These are phyloP conservation scores for Aurantiochytrium sp. DNA, from an alignment of 108 stramenopile species.

Conservation along the genomic window DNA sequence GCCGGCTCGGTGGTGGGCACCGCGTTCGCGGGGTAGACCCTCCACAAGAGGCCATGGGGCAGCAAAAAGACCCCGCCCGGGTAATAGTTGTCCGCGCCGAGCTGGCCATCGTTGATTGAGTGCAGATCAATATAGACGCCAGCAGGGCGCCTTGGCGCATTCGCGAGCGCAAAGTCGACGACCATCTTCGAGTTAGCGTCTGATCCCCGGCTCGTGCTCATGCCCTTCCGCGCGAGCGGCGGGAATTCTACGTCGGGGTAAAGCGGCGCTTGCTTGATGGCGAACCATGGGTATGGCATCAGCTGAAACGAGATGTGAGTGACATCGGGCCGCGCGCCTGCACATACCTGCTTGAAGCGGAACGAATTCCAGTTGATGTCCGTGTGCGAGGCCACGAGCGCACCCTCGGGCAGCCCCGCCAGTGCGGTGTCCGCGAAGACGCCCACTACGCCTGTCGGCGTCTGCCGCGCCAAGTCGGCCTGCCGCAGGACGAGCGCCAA, in stretches of 20 bases:
- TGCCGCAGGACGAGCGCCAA: not conserved
- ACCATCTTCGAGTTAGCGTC: not conserved
- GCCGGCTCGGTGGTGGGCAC: not conserved
- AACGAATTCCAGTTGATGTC: slow-evolving; percentile 52
- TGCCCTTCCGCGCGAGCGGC: not conserved
- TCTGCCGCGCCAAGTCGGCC: not conserved
- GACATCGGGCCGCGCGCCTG: slow-evolving; percentile 38
- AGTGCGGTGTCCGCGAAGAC: slow-evolving; percentile 29
- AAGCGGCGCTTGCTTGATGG: not conserved
- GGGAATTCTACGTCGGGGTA: not conserved
- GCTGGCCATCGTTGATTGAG: not conserved
- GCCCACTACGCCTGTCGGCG: not conserved
- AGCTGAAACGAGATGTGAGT: slow-evolving; percentile 49
- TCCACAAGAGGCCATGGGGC: not conserved
- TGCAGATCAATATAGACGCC: not conserved
- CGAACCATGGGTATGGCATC: slow-evolving; percentile 57
- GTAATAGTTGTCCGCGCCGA: not conserved
- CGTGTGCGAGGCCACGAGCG: slow-evolving; percentile 45
- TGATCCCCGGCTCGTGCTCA: not conserved
- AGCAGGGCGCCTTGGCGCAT: not conserved
- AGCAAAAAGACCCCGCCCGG: not conserved
- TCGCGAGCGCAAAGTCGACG: not conserved
- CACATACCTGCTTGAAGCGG: slow-evolving; percentile 47
- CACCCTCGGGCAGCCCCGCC: slow-evolving; percentile 20
- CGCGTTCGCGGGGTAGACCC: not conserved